Conservation (phyloP, 208 protist species). For the Leishmania turanica region DNA sequence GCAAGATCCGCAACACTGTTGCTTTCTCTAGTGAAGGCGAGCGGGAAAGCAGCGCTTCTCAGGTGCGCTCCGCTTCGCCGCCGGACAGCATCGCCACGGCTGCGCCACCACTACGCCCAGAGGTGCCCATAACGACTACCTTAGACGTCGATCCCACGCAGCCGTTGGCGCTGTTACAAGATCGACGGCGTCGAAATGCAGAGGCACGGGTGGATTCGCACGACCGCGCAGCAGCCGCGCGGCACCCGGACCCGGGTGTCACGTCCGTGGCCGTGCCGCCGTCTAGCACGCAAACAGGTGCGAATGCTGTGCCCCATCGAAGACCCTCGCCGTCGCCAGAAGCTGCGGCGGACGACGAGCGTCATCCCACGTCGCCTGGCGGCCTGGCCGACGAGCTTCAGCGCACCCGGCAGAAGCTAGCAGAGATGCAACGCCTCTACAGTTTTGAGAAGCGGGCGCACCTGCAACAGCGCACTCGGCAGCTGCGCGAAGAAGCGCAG, state of each 20-base stretch:
- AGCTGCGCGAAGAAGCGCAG: conserved; percentile 26
- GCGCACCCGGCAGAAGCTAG: conserved; percentile 20
- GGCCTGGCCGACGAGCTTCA: conserved; percentile 18
- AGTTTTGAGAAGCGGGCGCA: conserved; percentile 28
- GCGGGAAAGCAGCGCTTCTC: neutral
- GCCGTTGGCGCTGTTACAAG: neutral
- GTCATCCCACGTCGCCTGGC: neutral
- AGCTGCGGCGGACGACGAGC: neutral
- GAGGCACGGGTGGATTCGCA: neutral
- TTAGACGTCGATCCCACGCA: neutral
- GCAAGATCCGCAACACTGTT: neutral
- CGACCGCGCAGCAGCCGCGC: neutral
- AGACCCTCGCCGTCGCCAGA: neutral
- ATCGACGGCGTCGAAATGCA: no score
- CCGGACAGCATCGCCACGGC: conserved; percentile 3
- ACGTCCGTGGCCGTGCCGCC: neutral
- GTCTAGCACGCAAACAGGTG: neutral
- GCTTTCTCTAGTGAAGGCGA: neutral
- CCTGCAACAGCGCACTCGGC: conserved; percentile 28
- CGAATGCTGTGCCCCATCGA: neutral
- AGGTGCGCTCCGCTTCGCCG: neutral
- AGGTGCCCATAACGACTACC: neutral
- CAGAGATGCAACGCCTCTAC: conserved; percentile 29
- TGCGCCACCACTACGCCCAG: neutral
- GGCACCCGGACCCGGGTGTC: neutral